Conservation (phyloP, 306 rosid genomes). For the Spatholobus suberectus region DNA sequence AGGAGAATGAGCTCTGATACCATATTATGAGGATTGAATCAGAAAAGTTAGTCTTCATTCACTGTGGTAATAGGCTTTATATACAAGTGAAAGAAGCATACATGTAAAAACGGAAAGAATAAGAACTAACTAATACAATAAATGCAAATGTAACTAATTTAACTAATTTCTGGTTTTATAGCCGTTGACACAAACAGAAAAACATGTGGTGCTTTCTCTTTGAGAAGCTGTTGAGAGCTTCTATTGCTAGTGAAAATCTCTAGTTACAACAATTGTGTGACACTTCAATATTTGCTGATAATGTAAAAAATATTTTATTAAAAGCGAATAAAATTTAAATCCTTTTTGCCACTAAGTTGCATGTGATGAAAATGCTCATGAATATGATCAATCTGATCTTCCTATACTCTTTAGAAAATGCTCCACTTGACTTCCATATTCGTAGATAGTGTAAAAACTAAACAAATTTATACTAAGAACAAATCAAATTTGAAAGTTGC, state of each 20-base stretch:
- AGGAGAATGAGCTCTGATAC: too few relatives aligned
- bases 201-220: neutral
- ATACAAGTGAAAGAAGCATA: too few relatives aligned
- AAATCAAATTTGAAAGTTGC: neutral
- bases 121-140: too few relatives aligned
- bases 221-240: neutral
- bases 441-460: neutral
- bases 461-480: neutral
- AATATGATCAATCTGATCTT: neutral
- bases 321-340: neutral
- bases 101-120: too few relatives aligned
- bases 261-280: neutral
- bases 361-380: neutral
- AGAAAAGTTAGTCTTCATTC: too few relatives aligned
- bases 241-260: neutral
- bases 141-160: too few relatives aligned
- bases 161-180: too few relatives aligned
- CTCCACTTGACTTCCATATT: neutral
- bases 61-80: too few relatives aligned
- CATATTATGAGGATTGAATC: too few relatives aligned
- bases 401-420: neutral
- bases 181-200: too few relatives aligned
- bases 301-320: neutral
- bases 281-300: neutral
- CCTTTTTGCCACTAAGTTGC: neutral